Base-by-base conservation (phyloP, 1,284 basidiomycete genomes). In the Moniliophthora roreri region DNA sequence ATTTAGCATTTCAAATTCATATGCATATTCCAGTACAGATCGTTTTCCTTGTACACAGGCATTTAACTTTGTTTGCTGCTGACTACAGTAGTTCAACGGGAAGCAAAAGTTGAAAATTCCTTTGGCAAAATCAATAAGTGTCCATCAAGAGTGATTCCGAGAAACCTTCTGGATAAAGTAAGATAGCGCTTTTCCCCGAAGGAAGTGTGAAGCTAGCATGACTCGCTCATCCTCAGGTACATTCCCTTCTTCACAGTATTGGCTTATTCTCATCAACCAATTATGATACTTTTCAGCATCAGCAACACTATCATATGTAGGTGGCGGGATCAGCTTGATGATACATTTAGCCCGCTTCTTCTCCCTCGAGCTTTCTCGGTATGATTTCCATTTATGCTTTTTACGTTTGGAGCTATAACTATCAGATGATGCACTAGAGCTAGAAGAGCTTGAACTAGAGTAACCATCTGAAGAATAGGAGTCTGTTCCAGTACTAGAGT, bases 81-180 rank as follows among this genome's bases (percentile, higher is more conserved):
- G 41, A 39, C 21, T n/a, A 5, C 52, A 28, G 18, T 49, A 52
- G 24, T 50, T 26, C 11, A 57, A 6, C 7, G 46, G 51, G 24
- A 51, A 49, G 23, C 38, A 48, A 23, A 48, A 51, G 36, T 51
- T 51, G 35, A 52, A 48, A 5, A 51, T 4, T 32, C 39, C 50
- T 16, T 40, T 13, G 34, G 38, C 28, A 39, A 52, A 39, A 6
- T 45, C 15, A 13, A 38, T 9, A 7, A 52, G 13, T 9, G 20
- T 32, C 53, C 53, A 54, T 9, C 45, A 38, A 4, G 1, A 13
- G 21, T 50, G 53, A 23, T 54, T 46, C 1, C 16, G 3, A 1
- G 41, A 40, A 4, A 54, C 48, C 18, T 50, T 50, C 20, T 54
- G 53, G 10, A 39, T 36, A 36, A 54, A 54, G 23, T 38, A 54